Conservation (phyloP, 768 basidiomycete genomes). For the Hericium rajendrae region DNA sequence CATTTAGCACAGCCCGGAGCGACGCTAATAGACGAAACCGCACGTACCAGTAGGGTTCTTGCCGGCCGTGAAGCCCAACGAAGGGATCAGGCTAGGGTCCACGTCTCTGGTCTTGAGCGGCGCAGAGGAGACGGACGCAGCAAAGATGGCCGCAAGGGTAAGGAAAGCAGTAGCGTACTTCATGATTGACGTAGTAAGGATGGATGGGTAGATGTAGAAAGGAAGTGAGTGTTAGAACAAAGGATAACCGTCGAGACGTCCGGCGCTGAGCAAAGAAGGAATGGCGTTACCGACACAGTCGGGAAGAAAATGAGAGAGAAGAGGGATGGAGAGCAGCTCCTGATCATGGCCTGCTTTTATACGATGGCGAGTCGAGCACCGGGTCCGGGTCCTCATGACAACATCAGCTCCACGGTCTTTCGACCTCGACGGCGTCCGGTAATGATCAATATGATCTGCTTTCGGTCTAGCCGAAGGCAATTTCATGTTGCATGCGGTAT, state of each 20-base stretch:
- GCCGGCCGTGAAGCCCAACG: constrained; percentile 47
- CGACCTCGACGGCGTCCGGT: no score
- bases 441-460: no score
- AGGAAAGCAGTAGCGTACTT: constrained; percentile 3
- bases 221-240: background rate
- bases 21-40: background rate
- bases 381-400: no score
- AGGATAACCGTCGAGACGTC: background rate
- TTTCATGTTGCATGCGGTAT: no score
- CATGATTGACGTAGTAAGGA: constrained; percentile 3
- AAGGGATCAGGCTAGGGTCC: constrained; percentile 24
- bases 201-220: background rate
- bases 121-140: background rate
- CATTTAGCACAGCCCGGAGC: background rate
- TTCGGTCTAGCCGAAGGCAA: no score
- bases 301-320: constrained; percentile 1
- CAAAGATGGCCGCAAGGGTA: background rate
- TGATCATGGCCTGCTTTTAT: background rate
- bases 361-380: background rate
- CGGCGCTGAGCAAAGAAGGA: constrained; percentile 6
- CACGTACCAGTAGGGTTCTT: constrained; percentile 49
- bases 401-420: no score
- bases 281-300: constrained; percentile 8
- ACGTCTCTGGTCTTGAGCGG: constrained; percentile 7
- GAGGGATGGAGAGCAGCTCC: background rate